These are phyloP conservation scores for Diaporthe ampelina DNA, from an alignment of 2,329 filamentous ascomycete species.

Conservation along the genomic window DNA sequence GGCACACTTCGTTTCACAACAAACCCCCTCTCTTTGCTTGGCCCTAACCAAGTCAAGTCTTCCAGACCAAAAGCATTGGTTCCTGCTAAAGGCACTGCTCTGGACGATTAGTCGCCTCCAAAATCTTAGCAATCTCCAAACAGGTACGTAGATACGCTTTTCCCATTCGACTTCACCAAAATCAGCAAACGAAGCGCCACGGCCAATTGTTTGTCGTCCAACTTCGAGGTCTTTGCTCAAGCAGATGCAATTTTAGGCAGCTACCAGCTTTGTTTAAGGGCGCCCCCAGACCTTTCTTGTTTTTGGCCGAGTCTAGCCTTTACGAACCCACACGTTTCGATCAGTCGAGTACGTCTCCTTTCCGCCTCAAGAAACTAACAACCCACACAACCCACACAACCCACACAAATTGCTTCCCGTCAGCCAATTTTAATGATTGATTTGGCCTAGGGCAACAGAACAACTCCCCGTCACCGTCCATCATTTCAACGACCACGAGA, in stretches of 20 bases:
- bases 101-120: no score
- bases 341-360: neutral
- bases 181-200: no score
- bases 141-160: neutral
- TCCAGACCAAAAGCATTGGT: neutral
- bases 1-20: neutral
- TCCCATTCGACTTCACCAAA: no score
- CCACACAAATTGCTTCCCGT: neutral
- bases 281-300: no score
- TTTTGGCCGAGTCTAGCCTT: neutral
- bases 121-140: neutral
- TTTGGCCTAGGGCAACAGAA: neutral
- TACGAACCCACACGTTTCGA: no score
- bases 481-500: neutral
- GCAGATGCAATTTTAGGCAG: neutral
- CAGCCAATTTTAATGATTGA: neutral
- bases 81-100: neutral
- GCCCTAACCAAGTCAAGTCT: no score
- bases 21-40: neutral
- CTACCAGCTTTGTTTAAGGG: no score
- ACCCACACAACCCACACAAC: no score
- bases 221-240: neutral
- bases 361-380: neutral
- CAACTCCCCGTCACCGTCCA: rapidly evolving
- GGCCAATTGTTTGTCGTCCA: neutral